Percentiles rank a stretch among this genome's conserved stretches.
Conservation (phyloP, 345 rosid species). For the Populus davidiana region DNA sequence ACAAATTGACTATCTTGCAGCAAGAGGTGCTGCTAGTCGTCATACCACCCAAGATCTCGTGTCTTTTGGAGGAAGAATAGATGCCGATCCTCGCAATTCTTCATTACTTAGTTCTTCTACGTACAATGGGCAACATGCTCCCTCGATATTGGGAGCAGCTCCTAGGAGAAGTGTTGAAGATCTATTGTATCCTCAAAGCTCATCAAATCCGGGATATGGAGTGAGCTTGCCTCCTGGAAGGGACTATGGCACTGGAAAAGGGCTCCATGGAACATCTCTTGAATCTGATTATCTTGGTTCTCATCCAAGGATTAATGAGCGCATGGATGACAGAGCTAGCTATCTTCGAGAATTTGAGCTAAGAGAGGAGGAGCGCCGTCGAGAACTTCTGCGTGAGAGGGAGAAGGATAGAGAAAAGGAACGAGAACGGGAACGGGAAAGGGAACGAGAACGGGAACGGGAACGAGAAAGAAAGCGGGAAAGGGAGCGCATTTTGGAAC, state of each 20-base stretch:
- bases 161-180: conserved; percentile 84
- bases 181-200: conserved; percentile 55
- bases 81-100: conserved; percentile 64
- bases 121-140: conserved; percentile 62
- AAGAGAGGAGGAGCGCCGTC: conserved; percentile 89
- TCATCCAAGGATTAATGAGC: conserved; percentile 65
- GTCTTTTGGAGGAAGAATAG: conserved; percentile 77
- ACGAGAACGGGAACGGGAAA: conserved; percentile 44
- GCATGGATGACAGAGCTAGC: conserved; percentile 80
- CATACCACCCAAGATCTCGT: conserved; percentile 65
- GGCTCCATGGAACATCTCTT: conserved; percentile 60
- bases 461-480: conserved; percentile 50
- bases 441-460: conserved; percentile 27
- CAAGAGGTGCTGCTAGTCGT: conserved; percentile 71
- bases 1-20: conserved; percentile 83
- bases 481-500: conserved; percentile 61
- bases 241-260: conserved; percentile 88
- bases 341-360: conserved; percentile 92
- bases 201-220: conserved; percentile 93
- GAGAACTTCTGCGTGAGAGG: conserved; percentile 71
- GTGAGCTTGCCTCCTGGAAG: conserved; percentile 99
- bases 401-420: conserved; percentile 74
- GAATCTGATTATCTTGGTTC: conserved; percentile 68
- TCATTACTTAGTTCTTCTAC: conserved; percentile 63
- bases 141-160: conserved; percentile 88